Conservation (phyloP, 352 stramenopile genomes). For the Phytophthora fragariaefolia region DNA sequence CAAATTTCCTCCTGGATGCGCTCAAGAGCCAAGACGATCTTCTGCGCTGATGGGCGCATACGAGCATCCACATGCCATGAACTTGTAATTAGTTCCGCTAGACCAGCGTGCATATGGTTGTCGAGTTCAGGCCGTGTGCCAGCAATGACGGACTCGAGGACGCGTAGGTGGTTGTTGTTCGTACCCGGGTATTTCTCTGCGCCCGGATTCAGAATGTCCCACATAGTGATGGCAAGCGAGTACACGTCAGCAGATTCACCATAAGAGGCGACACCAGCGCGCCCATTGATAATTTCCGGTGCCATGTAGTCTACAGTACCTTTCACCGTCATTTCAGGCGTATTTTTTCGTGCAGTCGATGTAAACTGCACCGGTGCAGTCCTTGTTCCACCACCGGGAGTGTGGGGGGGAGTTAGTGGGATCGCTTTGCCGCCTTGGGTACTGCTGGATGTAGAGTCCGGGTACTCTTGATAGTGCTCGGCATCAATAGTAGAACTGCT, state of each 20-base stretch:
- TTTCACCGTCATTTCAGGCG: conserved; percentile 58
- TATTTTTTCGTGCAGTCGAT: conserved; percentile 43
- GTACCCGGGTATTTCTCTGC: conserved; percentile 54
- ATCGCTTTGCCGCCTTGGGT: conserved; percentile 7
- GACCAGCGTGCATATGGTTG: conserved; percentile 32
- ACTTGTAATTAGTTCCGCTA: conserved; percentile 44
- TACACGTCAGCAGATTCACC: conserved; percentile 76
- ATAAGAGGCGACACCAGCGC: conserved; percentile 53
- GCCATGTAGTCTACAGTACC: conserved; percentile 83
- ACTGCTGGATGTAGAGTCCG: conserved; percentile 27
- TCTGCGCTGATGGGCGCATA: conserved; percentile 45
- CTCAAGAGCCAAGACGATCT: conserved; percentile 54
- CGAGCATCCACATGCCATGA: conserved; percentile 54
- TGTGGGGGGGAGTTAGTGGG: conserved; percentile 21
- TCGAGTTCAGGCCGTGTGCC: conserved; percentile 48
- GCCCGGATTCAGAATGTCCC: conserved; percentile 66
- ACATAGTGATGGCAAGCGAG: conserved; percentile 74
- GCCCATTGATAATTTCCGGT: conserved; percentile 73
- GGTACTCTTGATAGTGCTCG: conserved; percentile 42
- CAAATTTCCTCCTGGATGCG: conserved; percentile 54
- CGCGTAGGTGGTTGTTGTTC: conserved; percentile 59
- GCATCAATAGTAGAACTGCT: conserved; percentile 33
- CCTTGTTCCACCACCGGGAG: conserved; percentile 4
- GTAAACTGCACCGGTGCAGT: conserved; percentile 18
- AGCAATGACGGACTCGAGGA: conserved; percentile 57